Evolutionary conservation across 768 basidiomycete genomes (phyloP).

Genomic region (Termitomyces sp.): DNA sequence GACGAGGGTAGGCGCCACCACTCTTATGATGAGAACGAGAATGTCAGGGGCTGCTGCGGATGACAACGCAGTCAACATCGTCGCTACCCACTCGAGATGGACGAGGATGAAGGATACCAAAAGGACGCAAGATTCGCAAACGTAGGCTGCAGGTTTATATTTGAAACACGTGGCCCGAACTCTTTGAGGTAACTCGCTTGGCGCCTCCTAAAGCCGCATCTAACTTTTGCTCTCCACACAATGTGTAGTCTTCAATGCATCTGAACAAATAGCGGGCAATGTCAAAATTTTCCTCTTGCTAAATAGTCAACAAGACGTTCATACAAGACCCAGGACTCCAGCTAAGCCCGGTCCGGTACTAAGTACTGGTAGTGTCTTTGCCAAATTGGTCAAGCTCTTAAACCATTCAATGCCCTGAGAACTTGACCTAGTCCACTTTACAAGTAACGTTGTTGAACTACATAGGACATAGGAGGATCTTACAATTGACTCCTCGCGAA

Average conservation of each 20-base stretch:
- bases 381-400: neutral
- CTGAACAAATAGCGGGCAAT: neutral
- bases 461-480: neutral
- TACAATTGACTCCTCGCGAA: neutral
- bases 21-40: slow-evolving; percentile 54
- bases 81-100: slow-evolving; percentile 24
- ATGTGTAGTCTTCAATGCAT: neutral
- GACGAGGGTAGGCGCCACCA: slow-evolving; percentile 67
- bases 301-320: neutral
- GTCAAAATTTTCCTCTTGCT: neutral
- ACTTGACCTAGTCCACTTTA: neutral
- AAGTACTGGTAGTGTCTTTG: neutral
- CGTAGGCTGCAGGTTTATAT: slow-evolving; percentile 17
- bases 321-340: neutral
- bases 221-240: neutral
- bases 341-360: too few species aligned
- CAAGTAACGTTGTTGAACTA: neutral
- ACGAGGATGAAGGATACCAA: slow-evolving; percentile 14
- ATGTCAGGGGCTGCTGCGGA: slow-evolving; percentile 18
- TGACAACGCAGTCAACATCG: slow-evolving; percentile 23
- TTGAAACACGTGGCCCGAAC: slow-evolving; percentile 23
- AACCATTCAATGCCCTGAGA: neutral
- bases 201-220: slow-evolving; percentile 4
- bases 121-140: neutral
- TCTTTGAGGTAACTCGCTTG: slow-evolving; percentile 17